Evolutionary conservation across 106 monocot genomes (phyloP).

Genomic region (Phalaenopsis aphrodite): DNA sequence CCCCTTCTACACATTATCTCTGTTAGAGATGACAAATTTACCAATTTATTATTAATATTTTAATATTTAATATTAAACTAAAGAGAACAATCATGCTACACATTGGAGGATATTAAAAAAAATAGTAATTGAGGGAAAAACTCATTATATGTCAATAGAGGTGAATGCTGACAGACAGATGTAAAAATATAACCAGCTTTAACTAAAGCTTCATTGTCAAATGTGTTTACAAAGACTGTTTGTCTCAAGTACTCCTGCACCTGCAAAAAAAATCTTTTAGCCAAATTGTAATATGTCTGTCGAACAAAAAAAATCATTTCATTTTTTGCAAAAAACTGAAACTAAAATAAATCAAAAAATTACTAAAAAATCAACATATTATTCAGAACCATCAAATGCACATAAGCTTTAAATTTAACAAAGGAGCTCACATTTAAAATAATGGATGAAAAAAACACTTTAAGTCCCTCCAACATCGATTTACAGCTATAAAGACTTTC

Average conservation of each 20-base stretch:
- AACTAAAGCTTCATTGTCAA: not conserved
- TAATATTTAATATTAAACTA: not conserved
- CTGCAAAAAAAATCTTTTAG: slow-evolving; percentile 52
- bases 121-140: not conserved
- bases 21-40: not conserved
- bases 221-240: not conserved
- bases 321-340: slow-evolving; percentile 32
- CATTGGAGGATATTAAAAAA: not conserved
- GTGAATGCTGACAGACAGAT: not conserved
- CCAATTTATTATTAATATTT: not conserved
- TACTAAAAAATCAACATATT: not conserved
- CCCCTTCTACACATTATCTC: slow-evolving; percentile 36
- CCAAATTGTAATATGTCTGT: slow-evolving; percentile 65
- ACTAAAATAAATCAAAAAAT: slow-evolving; percentile 10
- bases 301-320: slow-evolving; percentile 46
- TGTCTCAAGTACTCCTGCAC: slow-evolving; percentile 56
- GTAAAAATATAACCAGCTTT: not conserved
- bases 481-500: slow-evolving; percentile 15
- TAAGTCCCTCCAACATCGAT: slow-evolving; percentile 34
- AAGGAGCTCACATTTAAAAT: slow-evolving; percentile 42
- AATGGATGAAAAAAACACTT: slow-evolving; percentile 39
- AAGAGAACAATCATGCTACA: not conserved
- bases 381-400: not conserved
- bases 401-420: not conserved
- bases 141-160: not conserved